Evolutionary conservation across 768 basidiomycete genomes (phyloP).

Genomic region (Tulasnella sp.): DNA sequence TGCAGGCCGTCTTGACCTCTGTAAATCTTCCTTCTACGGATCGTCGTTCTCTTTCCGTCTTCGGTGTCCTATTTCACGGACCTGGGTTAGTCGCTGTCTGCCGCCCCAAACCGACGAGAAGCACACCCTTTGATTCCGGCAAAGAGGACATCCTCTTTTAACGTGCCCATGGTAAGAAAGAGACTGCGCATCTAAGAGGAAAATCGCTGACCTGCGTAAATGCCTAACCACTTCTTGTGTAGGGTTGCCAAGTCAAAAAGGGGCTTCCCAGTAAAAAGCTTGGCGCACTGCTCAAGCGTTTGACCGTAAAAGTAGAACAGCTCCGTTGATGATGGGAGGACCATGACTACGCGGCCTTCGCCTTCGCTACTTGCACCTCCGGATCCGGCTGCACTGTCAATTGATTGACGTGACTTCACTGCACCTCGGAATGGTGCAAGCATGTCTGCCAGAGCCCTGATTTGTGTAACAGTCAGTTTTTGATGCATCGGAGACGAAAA

Average conservation of each 20-base stretch:
- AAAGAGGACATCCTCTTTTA: constrained; percentile 78
- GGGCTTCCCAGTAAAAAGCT: constrained; percentile 77
- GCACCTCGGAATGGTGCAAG: constrained; percentile 68
- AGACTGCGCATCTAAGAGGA: background rate
- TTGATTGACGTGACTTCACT: constrained; percentile 57
- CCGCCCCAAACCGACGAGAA: background rate
- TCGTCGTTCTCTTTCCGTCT: constrained; percentile 44
- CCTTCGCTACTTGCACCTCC: constrained; percentile 44
- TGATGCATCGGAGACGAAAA: background rate
- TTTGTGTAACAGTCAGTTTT: background rate
- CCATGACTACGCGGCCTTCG: constrained; percentile 52
- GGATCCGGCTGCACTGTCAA: constrained; percentile 47
- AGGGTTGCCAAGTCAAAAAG: constrained; percentile 75
- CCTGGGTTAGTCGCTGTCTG: background rate
- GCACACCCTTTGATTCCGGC: constrained; percentile 67
- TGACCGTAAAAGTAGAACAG: constrained; percentile 97
- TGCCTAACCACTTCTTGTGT: constrained; percentile 89
- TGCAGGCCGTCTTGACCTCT: constrained; percentile 76
- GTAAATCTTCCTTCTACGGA: constrained; percentile 74
- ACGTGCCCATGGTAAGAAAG: background rate
- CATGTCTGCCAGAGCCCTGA: constrained; percentile 86
- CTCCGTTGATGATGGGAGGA: constrained; percentile 91
- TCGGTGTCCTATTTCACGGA: constrained; percentile 5
- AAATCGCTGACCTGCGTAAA: constrained; percentile 71
- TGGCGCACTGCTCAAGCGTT: constrained; percentile 89